Percentiles rank a stretch among this genome's conserved stretches.
phyloP scores from a whole-genome alignment of 2,329 filamentous ascomycete species.

The Cercospora zeae-maydis region DNA sequence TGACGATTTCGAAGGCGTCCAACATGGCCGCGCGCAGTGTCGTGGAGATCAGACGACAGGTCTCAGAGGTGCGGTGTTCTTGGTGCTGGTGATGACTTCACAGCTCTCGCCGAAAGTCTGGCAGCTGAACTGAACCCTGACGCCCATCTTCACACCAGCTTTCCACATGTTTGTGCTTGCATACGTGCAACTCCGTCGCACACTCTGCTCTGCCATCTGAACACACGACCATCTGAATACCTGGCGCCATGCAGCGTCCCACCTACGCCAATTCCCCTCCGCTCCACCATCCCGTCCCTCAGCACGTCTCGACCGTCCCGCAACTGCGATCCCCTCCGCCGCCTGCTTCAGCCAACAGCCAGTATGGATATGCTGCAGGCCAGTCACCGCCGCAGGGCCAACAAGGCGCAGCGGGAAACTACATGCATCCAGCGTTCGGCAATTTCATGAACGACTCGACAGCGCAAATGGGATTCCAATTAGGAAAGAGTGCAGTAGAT shows the following conservation, averaged over 20 bases:
- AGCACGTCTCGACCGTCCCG: constrained; percentile 96
- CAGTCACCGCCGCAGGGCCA: constrained; percentile 51
- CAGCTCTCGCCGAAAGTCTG: constrained; percentile 4
- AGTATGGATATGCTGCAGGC: constrained; percentile 59
- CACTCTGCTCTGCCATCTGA: not conserved
- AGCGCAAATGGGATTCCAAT: constrained; percentile 89
- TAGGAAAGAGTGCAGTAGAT: constrained; percentile 86
- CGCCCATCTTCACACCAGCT: not conserved
- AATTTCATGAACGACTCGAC: constrained; percentile 96
- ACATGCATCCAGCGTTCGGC: constrained; percentile 64
- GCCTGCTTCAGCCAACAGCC: constrained; percentile 65
- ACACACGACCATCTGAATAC: not conserved
- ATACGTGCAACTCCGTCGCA: not conserved
- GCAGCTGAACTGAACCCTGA: not conserved
- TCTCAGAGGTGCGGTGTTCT: not conserved
- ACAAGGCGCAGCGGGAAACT: constrained; percentile 30
- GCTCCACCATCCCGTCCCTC: constrained; percentile 92
- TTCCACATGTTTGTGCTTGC: constrained; percentile 4
- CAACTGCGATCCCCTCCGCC: constrained; percentile 92
- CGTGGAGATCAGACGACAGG: not conserved
- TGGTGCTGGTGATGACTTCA: not conserved
- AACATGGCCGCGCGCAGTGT: constrained; percentile 58
- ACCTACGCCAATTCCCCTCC: constrained; percentile 82
- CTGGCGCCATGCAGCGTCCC: constrained; percentile 73
- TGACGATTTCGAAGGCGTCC: constrained; percentile 94